Percentiles rank a stretch among this genome's conserved stretches.
Conservation (phyloP, 208 protist genomes). For the Trypanosoma grayi region DNA sequence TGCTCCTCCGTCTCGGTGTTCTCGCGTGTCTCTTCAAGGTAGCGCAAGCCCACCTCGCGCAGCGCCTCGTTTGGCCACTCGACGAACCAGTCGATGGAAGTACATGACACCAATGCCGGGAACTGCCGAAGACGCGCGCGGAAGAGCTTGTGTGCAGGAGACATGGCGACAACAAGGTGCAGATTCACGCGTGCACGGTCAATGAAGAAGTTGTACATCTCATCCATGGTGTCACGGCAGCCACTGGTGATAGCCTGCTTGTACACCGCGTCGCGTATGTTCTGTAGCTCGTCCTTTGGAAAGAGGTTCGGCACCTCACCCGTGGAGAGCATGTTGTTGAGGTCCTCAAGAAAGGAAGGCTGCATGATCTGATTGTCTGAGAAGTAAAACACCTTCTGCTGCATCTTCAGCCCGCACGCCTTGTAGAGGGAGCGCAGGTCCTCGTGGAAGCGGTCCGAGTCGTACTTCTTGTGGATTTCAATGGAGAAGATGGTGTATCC, state of each 20-base stretch:
- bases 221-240: conserved; percentile 88
- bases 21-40: conserved; percentile 83
- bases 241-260: conserved; percentile 87
- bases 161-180: conserved; percentile 98
- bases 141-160: conserved; percentile 95
- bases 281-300: conserved; percentile 92
- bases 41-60: conserved; percentile 90
- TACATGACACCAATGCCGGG: conserved; percentile 97
- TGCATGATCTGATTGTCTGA: conserved; percentile 97
- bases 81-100: conserved; percentile 98
- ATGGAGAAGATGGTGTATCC: conserved; percentile 96
- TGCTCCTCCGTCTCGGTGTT: conserved; percentile 85
- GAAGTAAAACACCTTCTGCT: conserved; percentile 98
- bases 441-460: conserved; percentile 95
- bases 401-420: conserved; percentile 91
- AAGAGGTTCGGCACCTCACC: conserved; percentile 99
- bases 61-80: conserved; percentile 98
- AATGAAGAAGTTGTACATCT: conserved; percentile 97
- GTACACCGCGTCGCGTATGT: conserved; percentile 92
- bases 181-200: conserved; percentile 93
- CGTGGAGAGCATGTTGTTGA: conserved; percentile 97
- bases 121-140: conserved; percentile 97
- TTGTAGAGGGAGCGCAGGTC: conserved; percentile 96
- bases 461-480: conserved; percentile 96
- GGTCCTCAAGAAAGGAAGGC: conserved; percentile 96